These are phyloP conservation scores for Sphaceloma murrayae DNA, from an alignment of 2,329 filamentous ascomycete species.

Conservation along the genomic window DNA sequence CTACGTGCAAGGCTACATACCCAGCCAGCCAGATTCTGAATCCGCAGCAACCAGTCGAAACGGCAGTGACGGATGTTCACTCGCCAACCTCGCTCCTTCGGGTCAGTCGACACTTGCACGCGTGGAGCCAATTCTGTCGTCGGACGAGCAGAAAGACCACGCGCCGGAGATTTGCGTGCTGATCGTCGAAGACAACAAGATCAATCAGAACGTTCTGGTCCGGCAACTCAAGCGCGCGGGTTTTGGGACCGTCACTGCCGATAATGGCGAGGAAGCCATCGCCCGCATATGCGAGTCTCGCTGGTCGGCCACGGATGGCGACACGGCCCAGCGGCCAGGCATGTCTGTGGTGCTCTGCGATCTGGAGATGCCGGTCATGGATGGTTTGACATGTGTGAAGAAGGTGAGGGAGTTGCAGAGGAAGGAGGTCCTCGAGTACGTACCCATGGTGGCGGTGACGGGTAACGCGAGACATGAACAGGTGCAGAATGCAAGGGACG, in stretches of 20 bases:
- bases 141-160: not conserved
- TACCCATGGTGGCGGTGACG: conserved; percentile 70
- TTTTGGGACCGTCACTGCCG: conserved; percentile 22
- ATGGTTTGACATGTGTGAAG: conserved; percentile 63
- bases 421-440: conserved; percentile 53
- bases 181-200: conserved; percentile 25
- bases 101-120: not conserved
- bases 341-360: conserved; percentile 60
- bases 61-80: too few relatives aligned
- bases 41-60: conserved; percentile 47
- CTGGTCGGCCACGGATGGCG: conserved; percentile 18
- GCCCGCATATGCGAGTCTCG: conserved; percentile 3
- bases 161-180: conserved; percentile 13
- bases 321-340: not conserved
- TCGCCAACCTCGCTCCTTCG: too few relatives aligned
- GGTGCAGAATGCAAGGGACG: conserved; percentile 58
- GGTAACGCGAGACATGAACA: conserved; percentile 69
- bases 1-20: conserved; percentile 26
- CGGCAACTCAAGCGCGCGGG: conserved; percentile 23
- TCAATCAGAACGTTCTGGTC: conserved; percentile 25
- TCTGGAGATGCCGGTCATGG: conserved; percentile 75
- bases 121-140: not conserved
- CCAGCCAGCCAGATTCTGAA: conserved; percentile 27
- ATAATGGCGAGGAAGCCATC: conserved; percentile 25
- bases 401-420: conserved; percentile 60